These are phyloP conservation scores for Gynochthodes officinalis DNA, from an alignment of 257 asterid genomes.

Conservation along the genomic window DNA sequence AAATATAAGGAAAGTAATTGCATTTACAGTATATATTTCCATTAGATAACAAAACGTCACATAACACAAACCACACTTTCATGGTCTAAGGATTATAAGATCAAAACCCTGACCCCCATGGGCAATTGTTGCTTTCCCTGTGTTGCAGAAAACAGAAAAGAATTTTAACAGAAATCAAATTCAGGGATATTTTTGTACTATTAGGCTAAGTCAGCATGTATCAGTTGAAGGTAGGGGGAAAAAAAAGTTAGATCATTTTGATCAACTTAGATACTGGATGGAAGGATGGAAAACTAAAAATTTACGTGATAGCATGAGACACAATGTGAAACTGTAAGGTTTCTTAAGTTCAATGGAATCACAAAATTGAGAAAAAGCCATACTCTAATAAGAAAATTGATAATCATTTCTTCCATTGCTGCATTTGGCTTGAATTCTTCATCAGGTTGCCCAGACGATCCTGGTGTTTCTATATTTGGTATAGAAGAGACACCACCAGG, in stretches of 20 bases:
- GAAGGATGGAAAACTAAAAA: neutral
- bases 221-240: no score
- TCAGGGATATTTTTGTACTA: neutral
- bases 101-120: neutral
- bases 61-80: neutral
- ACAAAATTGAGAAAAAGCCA: constrained; percentile 14
- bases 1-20: no score
- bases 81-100: neutral
- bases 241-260: neutral
- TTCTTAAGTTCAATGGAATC: neutral
- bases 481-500: constrained; percentile 94
- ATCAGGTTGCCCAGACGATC: constrained; percentile 93
- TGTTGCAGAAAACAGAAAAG: neutral
- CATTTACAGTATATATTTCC: neutral
- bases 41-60: neutral
- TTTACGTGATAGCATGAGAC: neutral
- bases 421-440: constrained; percentile 99
- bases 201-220: neutral
- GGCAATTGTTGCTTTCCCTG: neutral
- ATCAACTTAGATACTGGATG: no score
- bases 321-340: neutral
- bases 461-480: constrained; percentile 90
- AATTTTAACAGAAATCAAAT: neutral
- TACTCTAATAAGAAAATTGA: constrained; percentile 96
- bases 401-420: constrained; percentile 99